Conservation (phyloP, 768 basidiomycete species). For the Hortiboletus flavorubellus region DNA sequence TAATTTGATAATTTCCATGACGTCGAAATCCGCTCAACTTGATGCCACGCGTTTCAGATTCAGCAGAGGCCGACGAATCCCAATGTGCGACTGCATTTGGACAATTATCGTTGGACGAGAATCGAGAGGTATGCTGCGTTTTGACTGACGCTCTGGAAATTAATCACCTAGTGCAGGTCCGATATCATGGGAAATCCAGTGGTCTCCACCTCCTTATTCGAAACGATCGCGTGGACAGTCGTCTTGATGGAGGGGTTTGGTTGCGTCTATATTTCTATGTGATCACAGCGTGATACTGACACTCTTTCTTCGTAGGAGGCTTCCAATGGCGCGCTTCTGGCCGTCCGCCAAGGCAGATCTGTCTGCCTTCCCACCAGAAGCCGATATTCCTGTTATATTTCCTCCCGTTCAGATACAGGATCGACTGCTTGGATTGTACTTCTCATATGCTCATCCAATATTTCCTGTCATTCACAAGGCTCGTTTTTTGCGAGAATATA, state of each 20-base stretch:
- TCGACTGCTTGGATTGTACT: conserved; percentile 70
- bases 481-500: conserved; percentile 65
- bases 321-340: conserved; percentile 77
- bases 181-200: conserved; percentile 78
- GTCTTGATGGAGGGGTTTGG: conserved; percentile 69
- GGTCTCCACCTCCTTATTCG: conserved; percentile 73
- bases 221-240: conserved; percentile 62
- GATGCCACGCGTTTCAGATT: conserved; percentile 27
- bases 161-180: conserved; percentile 49
- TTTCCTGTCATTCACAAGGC: conserved; percentile 78
- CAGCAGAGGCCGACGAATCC: conserved; percentile 37
- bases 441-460: conserved; percentile 78
- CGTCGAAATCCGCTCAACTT: conserved; percentile 7
- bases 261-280: conserved; percentile 29
- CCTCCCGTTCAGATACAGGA: conserved; percentile 65
- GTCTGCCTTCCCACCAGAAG: conserved; percentile 39
- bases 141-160: background rate
- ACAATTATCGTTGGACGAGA: conserved; percentile 70
- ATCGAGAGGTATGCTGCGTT: conserved; percentile 53
- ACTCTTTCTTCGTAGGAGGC: conserved; percentile 41
- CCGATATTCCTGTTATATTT: conserved; percentile 45
- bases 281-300: conserved; percentile 11
- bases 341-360: conserved; percentile 50
- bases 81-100: conserved; percentile 59
- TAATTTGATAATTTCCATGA: conserved; percentile 1